These are phyloP conservation scores for Conticribra weissflogii DNA, from an alignment of 108 stramenopile species.

Conservation along the genomic window DNA sequence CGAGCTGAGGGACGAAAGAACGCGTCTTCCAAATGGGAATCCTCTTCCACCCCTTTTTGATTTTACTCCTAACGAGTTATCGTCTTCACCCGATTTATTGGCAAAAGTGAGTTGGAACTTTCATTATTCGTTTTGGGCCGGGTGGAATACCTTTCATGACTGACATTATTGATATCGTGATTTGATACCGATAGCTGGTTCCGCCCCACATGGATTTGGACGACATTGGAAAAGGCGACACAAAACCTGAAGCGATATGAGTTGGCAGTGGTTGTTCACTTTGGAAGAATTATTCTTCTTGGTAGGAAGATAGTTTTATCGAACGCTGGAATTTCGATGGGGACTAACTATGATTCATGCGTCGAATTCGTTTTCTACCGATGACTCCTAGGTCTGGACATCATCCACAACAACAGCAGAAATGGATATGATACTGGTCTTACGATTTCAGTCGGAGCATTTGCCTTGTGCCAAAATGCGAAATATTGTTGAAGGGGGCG, in stretches of 20 bases:
- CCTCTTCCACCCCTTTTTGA: conserved; percentile 90
- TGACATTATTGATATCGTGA: not conserved
- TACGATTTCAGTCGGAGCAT: no score
- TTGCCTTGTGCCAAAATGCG: no score
- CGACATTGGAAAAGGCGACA: conserved; percentile 14
- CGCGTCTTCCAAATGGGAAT: conserved; percentile 79
- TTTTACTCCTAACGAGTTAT: conserved; percentile 86
- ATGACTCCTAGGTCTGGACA: no score
- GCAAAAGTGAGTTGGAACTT: conserved; percentile 46
- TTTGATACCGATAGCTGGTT: conserved; percentile 11
- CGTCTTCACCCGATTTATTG: conserved; percentile 59
- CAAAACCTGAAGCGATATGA: conserved; percentile 20
- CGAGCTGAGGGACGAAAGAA: conserved; percentile 83
- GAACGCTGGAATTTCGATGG: no score
- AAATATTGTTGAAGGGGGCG: not conserved
- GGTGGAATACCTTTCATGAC: not conserved
- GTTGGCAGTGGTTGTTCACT: not conserved
- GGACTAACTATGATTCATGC: no score
- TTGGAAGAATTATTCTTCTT: not conserved
- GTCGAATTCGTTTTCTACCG: no score
- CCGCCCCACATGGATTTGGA: conserved; percentile 34
- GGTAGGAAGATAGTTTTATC: not conserved
- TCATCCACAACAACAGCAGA: no score
- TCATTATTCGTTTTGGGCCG: not conserved
- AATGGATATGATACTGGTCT: no score